A percentile compares a stretch with the other conserved stretches of the same genome.
Evolutionary conservation across 176 grass and related monocot species (phyloP).

Genomic region (Typha latifolia): DNA sequence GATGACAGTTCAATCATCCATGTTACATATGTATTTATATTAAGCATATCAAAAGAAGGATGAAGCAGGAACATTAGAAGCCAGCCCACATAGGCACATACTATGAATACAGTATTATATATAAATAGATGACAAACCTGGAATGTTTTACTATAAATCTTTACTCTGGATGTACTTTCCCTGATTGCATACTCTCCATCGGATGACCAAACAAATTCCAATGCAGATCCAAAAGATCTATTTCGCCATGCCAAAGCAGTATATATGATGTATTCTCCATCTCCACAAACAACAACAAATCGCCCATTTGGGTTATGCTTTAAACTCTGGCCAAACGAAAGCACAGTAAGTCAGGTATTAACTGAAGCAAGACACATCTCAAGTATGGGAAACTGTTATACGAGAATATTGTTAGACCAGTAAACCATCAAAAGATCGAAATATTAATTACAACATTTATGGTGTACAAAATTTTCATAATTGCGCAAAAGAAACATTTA

Average conservation of each 20-base stretch:
- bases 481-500: neutral
- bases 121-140: conserved; percentile 39
- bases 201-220: conserved; percentile 91
- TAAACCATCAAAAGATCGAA: neutral
- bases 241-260: conserved; percentile 96
- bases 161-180: conserved; percentile 94
- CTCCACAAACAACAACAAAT: conserved; percentile 97
- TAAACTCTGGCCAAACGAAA: conserved; percentile 64
- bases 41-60: neutral
- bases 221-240: conserved; percentile 86
- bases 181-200: conserved; percentile 92
- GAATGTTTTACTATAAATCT: conserved; percentile 83
- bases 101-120: neutral
- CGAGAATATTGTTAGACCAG: neutral
- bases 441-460: neutral
- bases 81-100: too few relatives aligned
- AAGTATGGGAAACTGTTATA: neutral
- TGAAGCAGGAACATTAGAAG: neutral
- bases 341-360: neutral
- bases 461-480: neutral
- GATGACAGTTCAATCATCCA: neutral
- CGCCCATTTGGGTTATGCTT: conserved; percentile 97
- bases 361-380: neutral
- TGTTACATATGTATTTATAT: neutral
- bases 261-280: conserved; percentile 96